Conservation (phyloP, 345 rosid species). For the Rhizophora apiculata region DNA sequence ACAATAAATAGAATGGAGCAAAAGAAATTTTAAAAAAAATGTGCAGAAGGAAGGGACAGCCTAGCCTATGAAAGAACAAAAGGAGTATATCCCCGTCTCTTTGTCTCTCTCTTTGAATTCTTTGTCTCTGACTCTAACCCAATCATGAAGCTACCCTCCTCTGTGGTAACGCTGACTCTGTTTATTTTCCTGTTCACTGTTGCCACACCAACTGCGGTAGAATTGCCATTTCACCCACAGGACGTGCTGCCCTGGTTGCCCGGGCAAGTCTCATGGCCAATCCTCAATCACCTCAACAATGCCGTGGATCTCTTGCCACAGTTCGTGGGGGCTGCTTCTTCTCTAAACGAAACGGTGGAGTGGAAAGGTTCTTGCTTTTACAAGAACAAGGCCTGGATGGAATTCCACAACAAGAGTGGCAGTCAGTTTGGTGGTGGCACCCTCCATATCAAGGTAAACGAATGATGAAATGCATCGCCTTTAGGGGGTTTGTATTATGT, state of each 20-base stretch:
- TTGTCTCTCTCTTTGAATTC: no score
- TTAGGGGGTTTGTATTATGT: background rate
- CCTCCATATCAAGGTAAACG: conserved; percentile 69
- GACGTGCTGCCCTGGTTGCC: conserved; percentile 79
- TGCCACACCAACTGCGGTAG: conserved; percentile 10
- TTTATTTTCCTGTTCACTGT: background rate
- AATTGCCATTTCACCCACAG: conserved; percentile 62
- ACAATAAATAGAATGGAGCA: no score
- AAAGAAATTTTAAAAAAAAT: no score
- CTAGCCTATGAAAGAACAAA: no score
- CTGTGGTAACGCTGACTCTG: background rate
- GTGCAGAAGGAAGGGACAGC: no score
- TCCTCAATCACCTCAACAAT: conserved; percentile 53
- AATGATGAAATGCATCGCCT: background rate
- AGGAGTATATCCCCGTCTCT: no score
- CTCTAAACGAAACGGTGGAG: conserved; percentile 36
- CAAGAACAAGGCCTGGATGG: conserved; percentile 76
- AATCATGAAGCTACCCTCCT: conserved; percentile 15
- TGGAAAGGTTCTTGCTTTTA: conserved; percentile 98
- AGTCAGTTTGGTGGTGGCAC: conserved; percentile 86
- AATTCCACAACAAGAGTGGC: conserved; percentile 79
- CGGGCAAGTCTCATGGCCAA: conserved; percentile 71
- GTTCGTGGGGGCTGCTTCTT: conserved; percentile 73
- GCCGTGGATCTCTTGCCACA: conserved; percentile 77
- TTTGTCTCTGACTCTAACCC: no score